Conservation (phyloP, 208 protist genomes). For the Crithidia bombi region DNA sequence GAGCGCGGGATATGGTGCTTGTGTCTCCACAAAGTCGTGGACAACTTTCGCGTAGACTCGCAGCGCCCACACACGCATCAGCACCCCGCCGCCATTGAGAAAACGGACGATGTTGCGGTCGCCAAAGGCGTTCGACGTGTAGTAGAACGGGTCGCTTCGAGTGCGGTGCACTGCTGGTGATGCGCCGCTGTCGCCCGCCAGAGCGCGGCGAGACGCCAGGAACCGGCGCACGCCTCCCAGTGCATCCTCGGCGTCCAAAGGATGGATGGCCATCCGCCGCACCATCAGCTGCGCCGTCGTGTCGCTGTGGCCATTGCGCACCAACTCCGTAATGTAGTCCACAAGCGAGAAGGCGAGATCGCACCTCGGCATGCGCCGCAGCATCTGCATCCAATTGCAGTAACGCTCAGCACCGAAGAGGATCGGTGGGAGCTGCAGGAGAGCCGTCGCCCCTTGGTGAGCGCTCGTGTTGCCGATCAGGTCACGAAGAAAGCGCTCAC, state of each 20-base stretch:
- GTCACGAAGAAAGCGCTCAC: constrained; percentile 19
- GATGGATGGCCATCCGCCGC: neutral
- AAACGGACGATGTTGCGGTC: constrained; percentile 18
- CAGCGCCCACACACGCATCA: constrained; percentile 36
- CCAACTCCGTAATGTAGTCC: constrained; percentile 19
- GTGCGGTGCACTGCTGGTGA: neutral
- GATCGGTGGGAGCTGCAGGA: constrained; percentile 33
- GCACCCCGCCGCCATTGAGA: constrained; percentile 33
- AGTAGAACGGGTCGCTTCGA: constrained; percentile 9
- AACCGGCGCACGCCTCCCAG: neutral
- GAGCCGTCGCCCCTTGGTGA: neutral
- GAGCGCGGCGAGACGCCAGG: neutral
- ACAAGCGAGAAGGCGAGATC: constrained; percentile 7
- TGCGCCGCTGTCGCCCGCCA: neutral
- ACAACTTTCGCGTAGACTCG: constrained; percentile 9
- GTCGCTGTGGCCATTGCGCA: constrained; percentile 11
- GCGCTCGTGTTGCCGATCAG: constrained; percentile 1
- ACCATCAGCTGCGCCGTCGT: neutral
- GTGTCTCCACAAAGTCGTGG: neutral
- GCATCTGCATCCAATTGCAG: constrained; percentile 20
- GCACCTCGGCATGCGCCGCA: neutral
- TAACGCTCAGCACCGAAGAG: constrained; percentile 39
- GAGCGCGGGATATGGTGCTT: neutral
- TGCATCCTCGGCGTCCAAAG: neutral
- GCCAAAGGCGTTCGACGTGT: constrained; percentile 4